Evolutionary conservation across 805 yeast genomes (phyloP).

Genomic region (Starmerella lactis-condensi): DNA sequence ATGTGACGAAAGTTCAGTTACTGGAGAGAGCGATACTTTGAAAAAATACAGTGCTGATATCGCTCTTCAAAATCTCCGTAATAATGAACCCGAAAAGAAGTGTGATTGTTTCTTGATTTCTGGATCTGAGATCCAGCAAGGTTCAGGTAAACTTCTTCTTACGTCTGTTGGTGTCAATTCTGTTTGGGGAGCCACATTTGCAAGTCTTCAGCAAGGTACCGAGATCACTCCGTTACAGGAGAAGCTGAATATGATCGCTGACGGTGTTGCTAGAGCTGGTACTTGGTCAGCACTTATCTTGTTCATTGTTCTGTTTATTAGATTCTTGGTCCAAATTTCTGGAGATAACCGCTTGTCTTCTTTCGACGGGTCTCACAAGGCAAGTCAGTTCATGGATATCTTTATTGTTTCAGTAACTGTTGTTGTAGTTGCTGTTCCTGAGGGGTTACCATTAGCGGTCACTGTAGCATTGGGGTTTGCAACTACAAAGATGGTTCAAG

Average conservation of each 20-base stretch:
- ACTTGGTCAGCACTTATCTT: conserved; percentile 66
- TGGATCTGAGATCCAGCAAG: conserved; percentile 74
- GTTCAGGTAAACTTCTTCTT: conserved; percentile 68
- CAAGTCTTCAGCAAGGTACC: conserved; percentile 51
- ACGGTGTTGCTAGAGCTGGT: conserved; percentile 89
- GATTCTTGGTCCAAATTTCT: conserved; percentile 49
- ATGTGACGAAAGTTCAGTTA: conserved; percentile 79
- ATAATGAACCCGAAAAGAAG: conserved; percentile 16
- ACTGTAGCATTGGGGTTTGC: conserved; percentile 95
- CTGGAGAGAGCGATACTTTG: conserved; percentile 84
- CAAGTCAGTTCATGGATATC: conserved; percentile 64
- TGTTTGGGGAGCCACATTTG: conserved; percentile 79
- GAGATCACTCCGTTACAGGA: conserved; percentile 81
- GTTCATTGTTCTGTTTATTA: conserved; percentile 58
- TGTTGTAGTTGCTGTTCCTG: conserved; percentile 97
- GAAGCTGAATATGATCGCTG: conserved; percentile 66
- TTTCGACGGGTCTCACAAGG: conserved; percentile 51
- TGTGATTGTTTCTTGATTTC: conserved; percentile 73
- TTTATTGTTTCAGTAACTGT: conserved; percentile 81
- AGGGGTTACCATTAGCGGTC: conserved; percentile 93
- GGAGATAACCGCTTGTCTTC: conserved; percentile 21
- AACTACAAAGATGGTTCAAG: conserved; percentile 92
- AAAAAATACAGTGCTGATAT: conserved; percentile 40
- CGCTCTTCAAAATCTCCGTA: conserved; percentile 20
- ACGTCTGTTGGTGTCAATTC: conserved; percentile 85